A percentile compares a stretch with the other conserved stretches of the same genome.
Evolutionary conservation across 345 rosid genomes (phyloP).

Genomic region (Populus simonii): DNA sequence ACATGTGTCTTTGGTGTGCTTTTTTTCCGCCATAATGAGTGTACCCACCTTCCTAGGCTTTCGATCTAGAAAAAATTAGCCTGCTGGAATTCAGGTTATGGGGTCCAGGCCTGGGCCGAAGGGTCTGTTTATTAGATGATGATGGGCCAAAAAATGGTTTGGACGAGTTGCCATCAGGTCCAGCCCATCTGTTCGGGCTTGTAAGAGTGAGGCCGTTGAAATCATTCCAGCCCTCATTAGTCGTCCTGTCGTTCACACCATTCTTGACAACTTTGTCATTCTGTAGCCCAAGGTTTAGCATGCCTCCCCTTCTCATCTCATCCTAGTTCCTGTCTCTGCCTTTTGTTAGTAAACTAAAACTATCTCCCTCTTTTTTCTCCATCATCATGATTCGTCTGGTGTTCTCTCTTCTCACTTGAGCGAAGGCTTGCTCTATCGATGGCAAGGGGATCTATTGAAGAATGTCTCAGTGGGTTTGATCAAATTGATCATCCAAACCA

Average conservation of each 20-base stretch:
- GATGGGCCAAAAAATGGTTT: rapidly evolving
- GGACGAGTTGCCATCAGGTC: rapidly evolving
- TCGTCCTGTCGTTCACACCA: rapidly evolving
- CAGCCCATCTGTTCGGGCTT: rapidly evolving
- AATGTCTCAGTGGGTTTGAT: no score
- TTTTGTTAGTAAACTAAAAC: background rate
- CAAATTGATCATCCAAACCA: background rate
- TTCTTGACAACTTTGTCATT: no score
- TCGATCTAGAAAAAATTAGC: rapidly evolving
- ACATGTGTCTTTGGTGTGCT: background rate
- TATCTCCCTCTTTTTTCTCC: background rate
- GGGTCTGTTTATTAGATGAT: background rate
- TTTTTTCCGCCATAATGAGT: background rate
- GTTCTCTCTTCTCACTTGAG: no score
- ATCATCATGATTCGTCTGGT: no score
- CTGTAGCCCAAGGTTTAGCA: no score
- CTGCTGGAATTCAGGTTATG: background rate
- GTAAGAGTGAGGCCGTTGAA: no score
- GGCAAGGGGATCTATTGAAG: no score
- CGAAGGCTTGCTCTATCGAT: no score
- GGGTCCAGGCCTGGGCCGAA: rapidly evolving
- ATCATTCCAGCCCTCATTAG: no score
- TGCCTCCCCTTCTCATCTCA: background rate
- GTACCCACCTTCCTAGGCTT: rapidly evolving
- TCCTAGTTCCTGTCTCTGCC: rapidly evolving